These are phyloP conservation scores for Paxillus involutus DNA, from an alignment of 768 basidiomycete species.

Conservation along the genomic window DNA sequence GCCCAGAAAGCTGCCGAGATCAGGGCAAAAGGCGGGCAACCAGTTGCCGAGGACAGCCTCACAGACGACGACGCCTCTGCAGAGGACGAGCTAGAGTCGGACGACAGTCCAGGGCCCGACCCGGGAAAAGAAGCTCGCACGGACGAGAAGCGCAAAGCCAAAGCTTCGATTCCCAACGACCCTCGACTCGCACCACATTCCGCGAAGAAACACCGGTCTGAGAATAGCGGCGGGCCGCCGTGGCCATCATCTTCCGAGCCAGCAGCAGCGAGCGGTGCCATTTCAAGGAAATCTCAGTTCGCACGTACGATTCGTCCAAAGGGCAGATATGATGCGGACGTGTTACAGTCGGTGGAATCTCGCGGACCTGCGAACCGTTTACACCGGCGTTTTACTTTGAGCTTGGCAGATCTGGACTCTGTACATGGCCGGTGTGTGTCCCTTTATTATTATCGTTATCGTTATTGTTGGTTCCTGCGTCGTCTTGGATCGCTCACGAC, in stretches of 20 bases:
- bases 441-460: background rate
- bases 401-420: constrained; percentile 60
- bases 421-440: constrained; percentile 57
- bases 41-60: constrained; percentile 24
- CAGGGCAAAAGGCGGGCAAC: constrained; percentile 36
- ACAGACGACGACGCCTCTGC: constrained; percentile 31
- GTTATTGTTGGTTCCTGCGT: background rate
- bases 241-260: constrained; percentile 23
- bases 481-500: too few species aligned
- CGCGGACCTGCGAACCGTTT: constrained; percentile 18
- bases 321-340: constrained; percentile 23
- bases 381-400: constrained; percentile 25
- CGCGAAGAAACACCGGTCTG: constrained; percentile 25
- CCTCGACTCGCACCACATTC: constrained; percentile 13
- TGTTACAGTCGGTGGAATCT: constrained; percentile 16
- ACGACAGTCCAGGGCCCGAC: constrained; percentile 28
- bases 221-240: constrained; percentile 14
- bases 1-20: constrained; percentile 55
- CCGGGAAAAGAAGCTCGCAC: constrained; percentile 9
- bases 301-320: constrained; percentile 29
- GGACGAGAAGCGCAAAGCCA: constrained; percentile 28
- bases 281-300: constrained; percentile 21
- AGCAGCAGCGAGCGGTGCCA: constrained; percentile 1
- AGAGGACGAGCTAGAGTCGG: constrained; percentile 38
- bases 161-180: constrained; percentile 19